phyloP scores from a whole-genome alignment of 371 early-diverging fungal genomes.

The Cokeromyces recurvatus region DNA sequence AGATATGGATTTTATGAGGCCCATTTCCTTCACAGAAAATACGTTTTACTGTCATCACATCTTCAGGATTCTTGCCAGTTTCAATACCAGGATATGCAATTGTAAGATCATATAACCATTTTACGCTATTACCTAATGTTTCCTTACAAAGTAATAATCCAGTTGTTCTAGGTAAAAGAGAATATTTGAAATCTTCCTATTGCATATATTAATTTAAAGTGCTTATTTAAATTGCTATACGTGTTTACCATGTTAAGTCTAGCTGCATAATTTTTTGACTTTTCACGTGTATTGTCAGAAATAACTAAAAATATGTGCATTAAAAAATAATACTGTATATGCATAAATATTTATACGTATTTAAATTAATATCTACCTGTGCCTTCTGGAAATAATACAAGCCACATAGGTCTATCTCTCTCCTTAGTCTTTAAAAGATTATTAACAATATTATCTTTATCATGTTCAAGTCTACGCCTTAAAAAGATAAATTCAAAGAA shows the following conservation, averaged over 20 bases:
- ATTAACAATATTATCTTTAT: slow-evolving; percentile 53
- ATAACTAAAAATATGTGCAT: too few species aligned
- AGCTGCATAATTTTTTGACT: slow-evolving; percentile 46
- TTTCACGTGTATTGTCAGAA: slow-evolving; percentile 45
- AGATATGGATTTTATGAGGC: slow-evolving; percentile 72
- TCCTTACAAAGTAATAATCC: slow-evolving; percentile 66
- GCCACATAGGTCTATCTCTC: slow-evolving; percentile 66
- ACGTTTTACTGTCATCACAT: slow-evolving; percentile 64
- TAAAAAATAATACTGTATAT: too few species aligned
- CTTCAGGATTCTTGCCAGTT: slow-evolving; percentile 71
- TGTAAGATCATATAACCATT: slow-evolving; percentile 80
- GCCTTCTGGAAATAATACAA: slow-evolving; percentile 91
- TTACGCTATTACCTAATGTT: slow-evolving; percentile 55
- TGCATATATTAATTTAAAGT: neutral
- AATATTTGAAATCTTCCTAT: slow-evolving; percentile 50
- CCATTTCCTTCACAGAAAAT: slow-evolving; percentile 64
- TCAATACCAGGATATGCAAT: slow-evolving; percentile 80
- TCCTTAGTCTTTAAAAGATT: slow-evolving; percentile 31
- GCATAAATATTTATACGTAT: neutral
- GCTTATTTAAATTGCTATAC: neutral
- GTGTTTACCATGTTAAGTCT: slow-evolving; percentile 48
- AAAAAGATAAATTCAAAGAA: slow-evolving; percentile 86
- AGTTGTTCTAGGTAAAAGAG: slow-evolving; percentile 74
- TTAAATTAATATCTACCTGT: slow-evolving; percentile 40
- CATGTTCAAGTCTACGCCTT: slow-evolving; percentile 73